Evolutionary conservation across 306 rosid genomes (phyloP), one percentile per base, ranked within the genome.

Genomic region (Corylus americana): DNA sequence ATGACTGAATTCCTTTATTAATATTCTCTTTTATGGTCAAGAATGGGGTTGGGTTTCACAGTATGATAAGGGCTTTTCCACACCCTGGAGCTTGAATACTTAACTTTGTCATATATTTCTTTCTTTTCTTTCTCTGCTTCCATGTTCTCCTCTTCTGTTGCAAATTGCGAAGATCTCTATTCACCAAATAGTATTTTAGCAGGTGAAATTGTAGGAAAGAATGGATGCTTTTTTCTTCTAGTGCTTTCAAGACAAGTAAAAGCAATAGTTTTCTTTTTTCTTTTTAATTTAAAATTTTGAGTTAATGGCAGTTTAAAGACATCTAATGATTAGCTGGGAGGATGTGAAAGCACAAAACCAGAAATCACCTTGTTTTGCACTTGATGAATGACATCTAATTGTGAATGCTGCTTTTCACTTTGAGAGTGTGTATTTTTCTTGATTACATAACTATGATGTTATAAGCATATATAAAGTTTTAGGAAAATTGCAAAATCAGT

Each of bases 201-300:
- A 64, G 48, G 22, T 16, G 70, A 13, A 16, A 37, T 8, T 64
- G n/a, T 35, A 25, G n/a, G 66, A 59, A 64, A 64, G 70, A 35
- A 35, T 11, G 20, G 1, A 64, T 64, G 11, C 10, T 35, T 18
- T 2, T 35, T 20, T 35, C 44, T 37, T 64, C 20, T 64, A 17
- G n/a, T 64, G 22, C 47, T 35, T 64, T 64, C 25, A 64, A 7
- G 70, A 64, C 70, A 64, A 64, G 70, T 64, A 14, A 31, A 64
- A 18, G 3, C 45, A 31, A 14, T 6, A 35, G 25, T 14, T 35
- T 35, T 14, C 1, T 37, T 35, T 63, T 37, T 7, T 11, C 4
- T 35, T 27, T 6, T 13, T 61, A 11, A 3, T 59, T 25, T 29
- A 6, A 11, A 31, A 31, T 63, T 27, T 63, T 18, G 29, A 63